phyloP scores from a whole-genome alignment of 179 eudicot species.

The Vitellaria paradoxa region DNA sequence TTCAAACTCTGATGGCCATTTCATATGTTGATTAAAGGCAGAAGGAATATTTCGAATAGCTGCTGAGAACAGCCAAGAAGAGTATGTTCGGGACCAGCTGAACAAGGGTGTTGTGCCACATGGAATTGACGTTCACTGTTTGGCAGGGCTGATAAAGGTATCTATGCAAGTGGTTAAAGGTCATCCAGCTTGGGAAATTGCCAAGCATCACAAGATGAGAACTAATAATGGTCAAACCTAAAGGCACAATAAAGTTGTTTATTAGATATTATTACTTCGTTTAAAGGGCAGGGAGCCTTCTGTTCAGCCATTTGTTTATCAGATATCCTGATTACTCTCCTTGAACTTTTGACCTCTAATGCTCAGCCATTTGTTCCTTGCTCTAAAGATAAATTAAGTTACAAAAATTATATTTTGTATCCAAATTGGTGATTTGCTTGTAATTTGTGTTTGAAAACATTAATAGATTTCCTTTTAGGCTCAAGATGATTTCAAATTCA shows the following conservation, averaged over 20 bases:
- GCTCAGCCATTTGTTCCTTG: no score
- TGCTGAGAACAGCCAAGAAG: slow-evolving; percentile 80
- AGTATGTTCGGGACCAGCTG: slow-evolving; percentile 62
- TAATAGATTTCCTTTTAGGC: no score
- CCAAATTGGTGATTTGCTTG: no score
- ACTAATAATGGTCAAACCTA: background rate
- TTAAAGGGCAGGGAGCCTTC: no score
- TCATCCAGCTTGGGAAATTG: background rate
- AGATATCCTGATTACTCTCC: no score
- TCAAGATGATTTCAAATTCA: background rate
- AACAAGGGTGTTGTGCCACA: slow-evolving; percentile 69
- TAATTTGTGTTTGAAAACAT: no score
- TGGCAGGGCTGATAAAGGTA: slow-evolving; percentile 91
- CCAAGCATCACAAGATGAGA: background rate
- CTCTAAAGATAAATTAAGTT: no score
- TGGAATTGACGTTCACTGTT: slow-evolving; percentile 81
- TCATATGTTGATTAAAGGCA: slow-evolving; percentile 41
- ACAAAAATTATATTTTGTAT: no score
- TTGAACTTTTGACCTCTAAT: no score
- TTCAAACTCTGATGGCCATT: background rate
- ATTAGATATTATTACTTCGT: no score
- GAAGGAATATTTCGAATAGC: slow-evolving; percentile 92
- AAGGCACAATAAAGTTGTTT: background rate
- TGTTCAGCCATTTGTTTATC: no score
- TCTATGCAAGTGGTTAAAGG: background rate